Conservation (phyloP, 139 green algal species). For the Dunaliella sp. region DNA sequence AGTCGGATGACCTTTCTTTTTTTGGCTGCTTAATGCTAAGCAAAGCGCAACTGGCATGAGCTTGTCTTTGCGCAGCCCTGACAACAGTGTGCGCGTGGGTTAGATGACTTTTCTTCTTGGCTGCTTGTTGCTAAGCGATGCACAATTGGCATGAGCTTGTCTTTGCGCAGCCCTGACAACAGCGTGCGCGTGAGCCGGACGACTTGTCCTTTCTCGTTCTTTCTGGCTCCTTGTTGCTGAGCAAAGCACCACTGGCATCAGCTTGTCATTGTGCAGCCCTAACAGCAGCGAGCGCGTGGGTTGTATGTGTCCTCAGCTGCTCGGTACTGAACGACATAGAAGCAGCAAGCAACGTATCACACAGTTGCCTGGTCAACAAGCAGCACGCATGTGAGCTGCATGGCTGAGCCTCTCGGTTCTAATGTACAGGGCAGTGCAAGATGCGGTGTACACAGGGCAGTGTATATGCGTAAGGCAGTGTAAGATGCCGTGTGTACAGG, state of each 20-base stretch:
- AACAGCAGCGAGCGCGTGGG: neutral
- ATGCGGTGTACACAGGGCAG: neutral
- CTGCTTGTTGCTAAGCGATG: neutral
- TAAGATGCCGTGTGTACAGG: no score
- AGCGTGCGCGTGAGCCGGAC: neutral
- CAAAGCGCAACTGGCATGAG: neutral
- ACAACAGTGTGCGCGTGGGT: no score
- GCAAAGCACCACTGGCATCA: neutral
- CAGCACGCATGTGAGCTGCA: no score
- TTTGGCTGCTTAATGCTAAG: neutral
- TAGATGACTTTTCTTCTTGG: neutral
- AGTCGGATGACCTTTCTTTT: neutral
- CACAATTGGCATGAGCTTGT: neutral
- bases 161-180: constrained; percentile 1
- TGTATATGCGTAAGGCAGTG: no score
- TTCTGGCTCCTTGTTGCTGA: neutral
- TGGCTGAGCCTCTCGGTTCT: no score
- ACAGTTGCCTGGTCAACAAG: neutral
- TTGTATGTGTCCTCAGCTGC: neutral
- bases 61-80: neutral
- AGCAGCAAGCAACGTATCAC: neutral
- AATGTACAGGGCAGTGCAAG: no score
- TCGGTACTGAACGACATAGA: neutral
- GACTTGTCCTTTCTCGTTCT: neutral
- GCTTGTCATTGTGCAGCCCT: neutral